Base-by-base conservation (phyloP, 768 basidiomycete genomes). In the Mycena latifolia region DNA sequence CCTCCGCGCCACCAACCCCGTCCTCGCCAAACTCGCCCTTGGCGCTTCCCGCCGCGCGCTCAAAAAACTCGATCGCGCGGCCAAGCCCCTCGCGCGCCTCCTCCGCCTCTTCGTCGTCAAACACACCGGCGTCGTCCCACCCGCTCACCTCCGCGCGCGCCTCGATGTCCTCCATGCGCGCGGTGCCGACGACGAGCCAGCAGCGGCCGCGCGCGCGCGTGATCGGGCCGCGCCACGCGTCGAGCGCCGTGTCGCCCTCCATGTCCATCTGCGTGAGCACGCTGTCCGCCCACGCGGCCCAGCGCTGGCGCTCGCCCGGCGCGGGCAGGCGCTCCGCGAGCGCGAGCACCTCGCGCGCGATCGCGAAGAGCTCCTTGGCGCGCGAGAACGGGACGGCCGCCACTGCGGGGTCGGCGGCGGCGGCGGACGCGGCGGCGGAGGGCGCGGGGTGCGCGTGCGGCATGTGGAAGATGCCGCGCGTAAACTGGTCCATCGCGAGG, bases 401-500 rank as follows among this genome's bases (percentile, higher is more conserved):
- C n/a, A n/a, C n/a, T n/a, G n/a, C 15, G 67, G 45, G 17, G 66
- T 15, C 24, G 24, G 46, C 24, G 5, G 24, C 14, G 24, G 61
- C 11, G 67, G 37, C 6, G 11, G 41, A 45, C n/a, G 24, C 45
- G 45, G 45, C 45, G 43, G 45, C 22, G 61, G 55, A 56, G 69
- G 27, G 54, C 1, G 67, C 58, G 33, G 62, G 73, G 9, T 39
- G 37, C 10, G 79, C 81, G 69, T 88, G 88, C 2, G 89, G 90
- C 89, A 90, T 90, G 73, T 89, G 86, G 73, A 92, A 87, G 61
- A 91, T 89, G 8, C 89, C 90, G 24, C 89, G 80, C 7, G 85
- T 85, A 72, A 91, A 89, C 66, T 90, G 89, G 74, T 91, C 90
- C 79, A 88, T 87, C 10, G 90, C 89, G 33, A 89, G 79, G 18